These are phyloP conservation scores for Trichoderma polysporum DNA, from an alignment of 2,329 filamentous ascomycete species.

Conservation along the genomic window DNA sequence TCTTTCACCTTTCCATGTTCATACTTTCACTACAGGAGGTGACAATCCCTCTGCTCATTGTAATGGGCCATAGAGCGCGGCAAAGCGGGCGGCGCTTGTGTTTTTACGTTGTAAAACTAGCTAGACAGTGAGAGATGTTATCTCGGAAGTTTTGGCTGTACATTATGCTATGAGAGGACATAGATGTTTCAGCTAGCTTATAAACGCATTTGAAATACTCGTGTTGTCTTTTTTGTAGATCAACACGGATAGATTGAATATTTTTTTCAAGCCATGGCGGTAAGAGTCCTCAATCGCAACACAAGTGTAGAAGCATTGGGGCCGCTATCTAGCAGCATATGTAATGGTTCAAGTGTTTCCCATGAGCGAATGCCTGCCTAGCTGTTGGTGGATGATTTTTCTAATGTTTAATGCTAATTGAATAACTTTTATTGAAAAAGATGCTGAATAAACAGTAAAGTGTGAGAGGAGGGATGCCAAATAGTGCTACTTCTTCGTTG, in stretches of 20 bases:
- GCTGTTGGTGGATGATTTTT: neutral
- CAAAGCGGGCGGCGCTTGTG: slow-evolving; percentile 20
- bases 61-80: slow-evolving; percentile 23
- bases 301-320: neutral
- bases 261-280: neutral
- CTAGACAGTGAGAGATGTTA: slow-evolving; percentile 21
- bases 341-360: neutral
- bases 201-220: slow-evolving; percentile 15
- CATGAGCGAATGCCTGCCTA: too few relatives aligned
- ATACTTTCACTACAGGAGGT: slow-evolving; percentile 23
- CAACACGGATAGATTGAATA: too few relatives aligned
- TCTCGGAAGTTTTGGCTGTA: slow-evolving; percentile 24
- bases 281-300: neutral
- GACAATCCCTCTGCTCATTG: slow-evolving; percentile 19
- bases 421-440: neutral
- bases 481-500: neutral
- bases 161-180: slow-evolving; percentile 20
- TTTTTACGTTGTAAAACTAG: slow-evolving; percentile 26
- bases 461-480: neutral
- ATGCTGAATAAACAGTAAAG: neutral
- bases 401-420: neutral
- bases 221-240: neutral
- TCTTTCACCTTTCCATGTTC: slow-evolving; percentile 21
- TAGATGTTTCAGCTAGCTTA: slow-evolving; percentile 19
- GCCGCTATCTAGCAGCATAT: neutral